Percentiles rank a stretch among this genome's conserved stretches.
phyloP scores from a whole-genome alignment of 768 basidiomycete species.

The Tephrocybe rancida region DNA sequence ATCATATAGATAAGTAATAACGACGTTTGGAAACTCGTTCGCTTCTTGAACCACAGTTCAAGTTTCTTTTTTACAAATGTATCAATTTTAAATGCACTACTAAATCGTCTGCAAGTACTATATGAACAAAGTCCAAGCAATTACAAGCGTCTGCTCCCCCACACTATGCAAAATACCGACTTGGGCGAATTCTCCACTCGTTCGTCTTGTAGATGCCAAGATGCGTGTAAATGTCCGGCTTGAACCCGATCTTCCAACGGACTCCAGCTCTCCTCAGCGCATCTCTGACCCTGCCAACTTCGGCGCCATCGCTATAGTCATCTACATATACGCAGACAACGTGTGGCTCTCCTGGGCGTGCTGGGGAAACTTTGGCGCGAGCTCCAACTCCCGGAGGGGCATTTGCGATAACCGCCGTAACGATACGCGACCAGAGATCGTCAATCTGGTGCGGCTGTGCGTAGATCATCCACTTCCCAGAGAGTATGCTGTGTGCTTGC shows the following conservation, averaged over 20 bases:
- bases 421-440: constrained; percentile 35
- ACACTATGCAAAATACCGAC: constrained; percentile 25
- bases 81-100: too few species aligned
- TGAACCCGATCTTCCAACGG: constrained; percentile 39
- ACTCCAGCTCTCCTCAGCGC: constrained; percentile 34
- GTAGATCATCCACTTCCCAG: constrained; percentile 44
- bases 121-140: too few species aligned
- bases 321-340: constrained; percentile 39
- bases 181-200: constrained; percentile 36
- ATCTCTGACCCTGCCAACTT: constrained; percentile 33
- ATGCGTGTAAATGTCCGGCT: constrained; percentile 40
- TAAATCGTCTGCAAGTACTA: too few species aligned
- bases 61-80: too few species aligned
- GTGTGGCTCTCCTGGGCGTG: constrained; percentile 28
- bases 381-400: constrained; percentile 19
- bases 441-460: constrained; percentile 31
- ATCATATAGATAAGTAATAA: too few species aligned
- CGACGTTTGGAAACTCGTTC: too few species aligned
- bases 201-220: constrained; percentile 39
- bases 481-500: constrained; percentile 28
- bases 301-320: constrained; percentile 25
- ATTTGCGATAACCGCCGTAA: constrained; percentile 18
- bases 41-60: too few species aligned
- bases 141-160: too few species aligned
- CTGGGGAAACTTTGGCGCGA: constrained; percentile 37